phyloP scores from a whole-genome alignment of 768 basidiomycete species.

The Neoboletus subvelutipes region DNA sequence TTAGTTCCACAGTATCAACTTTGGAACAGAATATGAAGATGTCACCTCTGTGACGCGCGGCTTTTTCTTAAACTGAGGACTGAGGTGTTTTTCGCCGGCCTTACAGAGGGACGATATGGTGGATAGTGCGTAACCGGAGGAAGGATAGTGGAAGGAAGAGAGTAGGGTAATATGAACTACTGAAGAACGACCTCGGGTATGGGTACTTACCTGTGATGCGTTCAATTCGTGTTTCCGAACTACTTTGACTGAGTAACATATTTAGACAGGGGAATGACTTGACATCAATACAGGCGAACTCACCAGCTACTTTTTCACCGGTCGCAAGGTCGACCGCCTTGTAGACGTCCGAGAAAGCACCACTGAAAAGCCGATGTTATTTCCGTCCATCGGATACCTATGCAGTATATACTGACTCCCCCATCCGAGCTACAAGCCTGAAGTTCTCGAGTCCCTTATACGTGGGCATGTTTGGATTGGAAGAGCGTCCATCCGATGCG shows the following conservation, averaged over 20 bases:
- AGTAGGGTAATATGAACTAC: slow-evolving; percentile 28
- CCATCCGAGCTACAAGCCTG: slow-evolving; percentile 82
- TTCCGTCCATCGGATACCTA: slow-evolving; percentile 5
- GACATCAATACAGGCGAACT: slow-evolving; percentile 12
- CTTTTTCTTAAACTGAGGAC: slow-evolving; percentile 93
- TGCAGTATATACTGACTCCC: slow-evolving; percentile 64
- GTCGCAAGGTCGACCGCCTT: slow-evolving; percentile 78
- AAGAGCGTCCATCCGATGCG: slow-evolving; percentile 72
- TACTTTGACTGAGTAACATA: slow-evolving; percentile 68
- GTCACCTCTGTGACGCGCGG: slow-evolving; percentile 97
- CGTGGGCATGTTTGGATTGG: slow-evolving; percentile 75
- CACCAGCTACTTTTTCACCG: slow-evolving; percentile 81
- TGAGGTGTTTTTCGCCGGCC: slow-evolving; percentile 92
- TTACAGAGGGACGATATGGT: slow-evolving; percentile 40
- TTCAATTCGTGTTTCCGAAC: slow-evolving; percentile 93
- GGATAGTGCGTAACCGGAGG: slow-evolving; percentile 12
- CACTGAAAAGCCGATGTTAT: slow-evolving; percentile 45
- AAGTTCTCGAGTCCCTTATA: slow-evolving; percentile 85
- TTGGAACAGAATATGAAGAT: slow-evolving; percentile 19
- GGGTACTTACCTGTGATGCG: slow-evolving; percentile 77
- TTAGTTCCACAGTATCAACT: slow-evolving; percentile 18
- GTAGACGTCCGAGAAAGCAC: slow-evolving; percentile 99
- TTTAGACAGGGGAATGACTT: slow-evolving; percentile 5
- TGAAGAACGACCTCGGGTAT: slow-evolving; percentile 19
- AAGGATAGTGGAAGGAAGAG: slow-evolving; percentile 16